phyloP scores from a whole-genome alignment of 1,284 basidiomycete genomes.

The Coniferiporia sulphurascens region DNA sequence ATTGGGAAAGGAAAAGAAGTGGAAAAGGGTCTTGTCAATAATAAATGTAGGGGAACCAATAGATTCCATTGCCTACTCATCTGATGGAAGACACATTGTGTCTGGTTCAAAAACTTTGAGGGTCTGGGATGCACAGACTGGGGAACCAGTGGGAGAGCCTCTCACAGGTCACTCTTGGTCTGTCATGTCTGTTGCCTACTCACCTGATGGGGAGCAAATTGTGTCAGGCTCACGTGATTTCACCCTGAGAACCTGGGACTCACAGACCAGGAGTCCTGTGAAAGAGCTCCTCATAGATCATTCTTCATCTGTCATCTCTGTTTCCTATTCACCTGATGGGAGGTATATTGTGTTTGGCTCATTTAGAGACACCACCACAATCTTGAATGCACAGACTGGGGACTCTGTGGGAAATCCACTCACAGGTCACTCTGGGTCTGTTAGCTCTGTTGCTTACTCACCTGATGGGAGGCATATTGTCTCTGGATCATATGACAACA shows the following conservation, averaged over 20 bases:
- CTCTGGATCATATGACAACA: no score
- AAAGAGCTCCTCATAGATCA: constrained; percentile 62
- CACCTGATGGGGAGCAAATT: constrained; percentile 32
- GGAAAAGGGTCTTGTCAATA: not conserved
- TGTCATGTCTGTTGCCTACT: not conserved
- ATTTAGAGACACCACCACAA: not conserved
- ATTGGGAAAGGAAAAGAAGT: not conserved
- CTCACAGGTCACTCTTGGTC: not conserved
- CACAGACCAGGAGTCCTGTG: constrained; percentile 54
- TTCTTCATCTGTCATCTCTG: constrained; percentile 33
- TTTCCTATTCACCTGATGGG: not conserved
- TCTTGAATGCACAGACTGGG: not conserved
- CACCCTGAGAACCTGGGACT: constrained; percentile 74
- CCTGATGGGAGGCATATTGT: not conserved
- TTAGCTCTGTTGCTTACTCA: not conserved
- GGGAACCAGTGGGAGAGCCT: not conserved
- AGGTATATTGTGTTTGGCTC: not conserved
- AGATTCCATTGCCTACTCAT: no score
- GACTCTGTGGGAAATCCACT: no score
- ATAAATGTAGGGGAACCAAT: no score
- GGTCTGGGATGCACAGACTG: no score
- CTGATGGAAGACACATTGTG: not conserved
- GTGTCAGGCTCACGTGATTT: constrained; percentile 82
- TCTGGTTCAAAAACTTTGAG: no score
- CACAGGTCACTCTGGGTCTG: no score